Evolutionary conservation across 495 filamentous ascomycete genomes (phyloP).

Genomic region (Echria macrotheca): DNA sequence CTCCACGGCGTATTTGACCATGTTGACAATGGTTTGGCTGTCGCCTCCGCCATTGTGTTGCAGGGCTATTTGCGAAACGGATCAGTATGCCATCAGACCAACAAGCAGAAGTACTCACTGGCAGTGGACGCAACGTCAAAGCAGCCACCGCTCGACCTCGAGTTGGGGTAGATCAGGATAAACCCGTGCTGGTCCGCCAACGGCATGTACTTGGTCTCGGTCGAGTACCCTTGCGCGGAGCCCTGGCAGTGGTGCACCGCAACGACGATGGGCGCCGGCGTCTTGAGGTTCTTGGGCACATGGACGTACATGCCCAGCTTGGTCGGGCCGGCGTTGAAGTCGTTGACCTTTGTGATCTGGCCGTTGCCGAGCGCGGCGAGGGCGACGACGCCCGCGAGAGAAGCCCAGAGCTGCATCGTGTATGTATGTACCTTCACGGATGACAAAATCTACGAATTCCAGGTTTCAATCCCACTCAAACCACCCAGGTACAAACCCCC

Average conservation of each 20-base stretch:
- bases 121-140: conserved; percentile 42
- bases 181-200: conserved; percentile 43
- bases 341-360: conserved; percentile 34
- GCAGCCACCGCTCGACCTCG: conserved; percentile 38
- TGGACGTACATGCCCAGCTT: conserved; percentile 50
- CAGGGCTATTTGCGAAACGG: conserved; percentile 15
- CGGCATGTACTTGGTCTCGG: conserved; percentile 37
- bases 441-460: neutral
- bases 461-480: neutral
- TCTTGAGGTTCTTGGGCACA: conserved; percentile 46
- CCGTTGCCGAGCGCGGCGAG: conserved; percentile 27
- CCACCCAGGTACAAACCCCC: neutral
- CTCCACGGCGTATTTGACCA: conserved; percentile 44
- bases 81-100: neutral
- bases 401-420: conserved; percentile 35
- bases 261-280: conserved; percentile 49
- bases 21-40: conserved; percentile 45
- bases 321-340: conserved; percentile 40
- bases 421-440: too few species aligned
- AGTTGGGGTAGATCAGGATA: conserved; percentile 44
- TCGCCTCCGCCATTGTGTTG: conserved; percentile 48
- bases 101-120: conserved; percentile 10
- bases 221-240: conserved; percentile 45
- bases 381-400: conserved; percentile 26
- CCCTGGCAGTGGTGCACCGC: conserved; percentile 54